A percentile compares a stretch with the other conserved stretches of the same genome.
These are phyloP conservation scores for Calamus simplicifolius DNA, from an alignment of 176 grass and related monocot species.

Conservation along the genomic window DNA sequence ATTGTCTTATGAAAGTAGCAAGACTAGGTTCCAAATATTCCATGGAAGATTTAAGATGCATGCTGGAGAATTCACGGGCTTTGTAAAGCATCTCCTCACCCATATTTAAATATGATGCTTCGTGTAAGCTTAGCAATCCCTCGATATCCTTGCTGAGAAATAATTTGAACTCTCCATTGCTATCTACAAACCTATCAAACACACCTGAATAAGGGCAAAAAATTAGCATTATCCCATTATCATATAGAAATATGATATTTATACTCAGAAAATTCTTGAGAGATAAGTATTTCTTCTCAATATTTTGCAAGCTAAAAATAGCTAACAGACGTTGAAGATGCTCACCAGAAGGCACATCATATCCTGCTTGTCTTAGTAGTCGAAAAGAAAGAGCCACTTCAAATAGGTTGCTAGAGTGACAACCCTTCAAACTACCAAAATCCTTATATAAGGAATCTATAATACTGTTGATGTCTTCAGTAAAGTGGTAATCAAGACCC, in stretches of 20 bases:
- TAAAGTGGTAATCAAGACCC: conserved; percentile 40
- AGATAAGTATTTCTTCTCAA: too few species aligned
- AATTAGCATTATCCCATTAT: not conserved
- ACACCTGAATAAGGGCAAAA: conserved; percentile 6
- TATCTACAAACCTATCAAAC: conserved; percentile 23
- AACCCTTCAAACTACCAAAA: not conserved
- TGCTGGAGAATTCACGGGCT: conserved; percentile 45
- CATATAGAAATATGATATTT: not conserved
- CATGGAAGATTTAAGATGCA: conserved; percentile 24
- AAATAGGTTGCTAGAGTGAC: conserved; percentile 6
- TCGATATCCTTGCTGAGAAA: conserved; percentile 25
- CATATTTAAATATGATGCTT: conserved; percentile 46
- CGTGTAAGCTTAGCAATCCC: conserved; percentile 49
- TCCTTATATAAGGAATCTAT: conserved; percentile 1
- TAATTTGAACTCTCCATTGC: conserved; percentile 23
- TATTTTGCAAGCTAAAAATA: too few species aligned
- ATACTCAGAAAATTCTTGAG: not conserved
- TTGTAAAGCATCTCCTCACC: conserved; percentile 42
- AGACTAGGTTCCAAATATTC: conserved; percentile 14
- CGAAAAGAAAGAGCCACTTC: conserved; percentile 29
- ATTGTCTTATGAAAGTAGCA: conserved; percentile 23
- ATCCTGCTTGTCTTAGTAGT: conserved; percentile 36
- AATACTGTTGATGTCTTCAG: conserved; percentile 15
- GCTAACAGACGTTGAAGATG: too few species aligned
- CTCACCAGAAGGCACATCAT: conserved; percentile 30